Percentiles rank a stretch among this genome's conserved stretches.
phyloP scores from a whole-genome alignment of 768 basidiomycete species.

The Zangia roseola region DNA sequence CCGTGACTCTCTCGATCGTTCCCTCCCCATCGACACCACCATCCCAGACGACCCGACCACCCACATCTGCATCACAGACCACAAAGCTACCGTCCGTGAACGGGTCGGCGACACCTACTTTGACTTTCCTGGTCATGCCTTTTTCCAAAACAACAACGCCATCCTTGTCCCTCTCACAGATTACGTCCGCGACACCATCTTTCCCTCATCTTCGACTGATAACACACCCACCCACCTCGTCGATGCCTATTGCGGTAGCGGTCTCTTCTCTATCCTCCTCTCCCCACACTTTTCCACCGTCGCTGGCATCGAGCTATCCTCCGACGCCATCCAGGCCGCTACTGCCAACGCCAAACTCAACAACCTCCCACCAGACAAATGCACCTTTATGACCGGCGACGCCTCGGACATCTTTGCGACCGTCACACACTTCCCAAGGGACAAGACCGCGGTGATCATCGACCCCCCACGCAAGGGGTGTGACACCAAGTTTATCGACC shows the following conservation, averaged over 20 bases:
- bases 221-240: conserved; percentile 76
- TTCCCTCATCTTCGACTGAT: conserved; percentile 28
- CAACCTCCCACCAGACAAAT: conserved; percentile 50
- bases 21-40: conserved; percentile 23
- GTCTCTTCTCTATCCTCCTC: conserved; percentile 84
- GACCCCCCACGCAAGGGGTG: conserved; percentile 97
- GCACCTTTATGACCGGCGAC: conserved; percentile 75
- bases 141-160: conserved; percentile 99
- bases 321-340: conserved; percentile 68
- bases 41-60: conserved; percentile 43
- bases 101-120: conserved; percentile 78
- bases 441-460: conserved; percentile 68
- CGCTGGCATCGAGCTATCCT: conserved; percentile 85
- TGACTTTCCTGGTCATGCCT: conserved; percentile 83
- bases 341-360: conserved; percentile 67
- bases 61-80: conserved; percentile 83
- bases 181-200: conserved; percentile 78
- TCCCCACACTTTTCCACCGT: conserved; percentile 72
- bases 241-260: conserved; percentile 91
- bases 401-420: conserved; percentile 81
- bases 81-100: conserved; percentile 79
- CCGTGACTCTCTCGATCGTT: conserved; percentile 69
- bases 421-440: conserved; percentile 63
- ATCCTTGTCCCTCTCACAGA: conserved; percentile 81
- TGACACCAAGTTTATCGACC: conserved; percentile 73